Evolutionary conservation across 2,329 filamentous ascomycete species (phyloP).

Genomic region (Neonectria faginata): DNA sequence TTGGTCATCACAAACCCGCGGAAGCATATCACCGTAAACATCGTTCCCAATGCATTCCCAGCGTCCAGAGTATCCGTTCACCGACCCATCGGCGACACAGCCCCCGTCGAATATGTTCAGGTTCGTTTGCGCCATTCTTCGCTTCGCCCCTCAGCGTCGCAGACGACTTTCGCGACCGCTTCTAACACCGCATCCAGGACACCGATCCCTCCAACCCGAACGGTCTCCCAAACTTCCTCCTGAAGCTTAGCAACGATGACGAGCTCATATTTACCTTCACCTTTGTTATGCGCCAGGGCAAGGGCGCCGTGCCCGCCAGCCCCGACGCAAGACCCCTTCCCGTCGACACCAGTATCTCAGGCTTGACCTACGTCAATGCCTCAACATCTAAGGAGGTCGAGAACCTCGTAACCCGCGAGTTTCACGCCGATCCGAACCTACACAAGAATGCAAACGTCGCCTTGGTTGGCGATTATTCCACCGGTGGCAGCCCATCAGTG

Average conservation of each 20-base stretch:
- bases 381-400: constrained; percentile 89
- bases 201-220: constrained; percentile 69
- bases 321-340: constrained; percentile 61
- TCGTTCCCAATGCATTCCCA: constrained; percentile 89
- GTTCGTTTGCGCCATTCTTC: constrained; percentile 61
- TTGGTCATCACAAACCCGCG: constrained; percentile 84
- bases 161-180: constrained; percentile 31
- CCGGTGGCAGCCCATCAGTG: constrained; percentile 83
- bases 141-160: constrained; percentile 25
- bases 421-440: constrained; percentile 95
- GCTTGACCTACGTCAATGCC: constrained; percentile 92
- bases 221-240: constrained; percentile 77
- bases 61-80: constrained; percentile 80
- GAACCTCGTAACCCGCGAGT: constrained; percentile 92
- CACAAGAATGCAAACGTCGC: constrained; percentile 98
- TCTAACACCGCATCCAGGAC: constrained; percentile 68
- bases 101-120: constrained; percentile 90
- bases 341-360: constrained; percentile 82
- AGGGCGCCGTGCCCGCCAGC: constrained; percentile 52
- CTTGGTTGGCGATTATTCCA: constrained; percentile 91
- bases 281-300: constrained; percentile 77
- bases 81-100: constrained; percentile 78
- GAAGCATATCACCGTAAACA: constrained; percentile 79
- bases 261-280: constrained; percentile 94
- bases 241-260: constrained; percentile 90